Evolutionary conservation across 2,329 filamentous ascomycete species (phyloP), one percentile per base, ranked within the genome.

Genomic region (Harringtonia aguacate): DNA sequence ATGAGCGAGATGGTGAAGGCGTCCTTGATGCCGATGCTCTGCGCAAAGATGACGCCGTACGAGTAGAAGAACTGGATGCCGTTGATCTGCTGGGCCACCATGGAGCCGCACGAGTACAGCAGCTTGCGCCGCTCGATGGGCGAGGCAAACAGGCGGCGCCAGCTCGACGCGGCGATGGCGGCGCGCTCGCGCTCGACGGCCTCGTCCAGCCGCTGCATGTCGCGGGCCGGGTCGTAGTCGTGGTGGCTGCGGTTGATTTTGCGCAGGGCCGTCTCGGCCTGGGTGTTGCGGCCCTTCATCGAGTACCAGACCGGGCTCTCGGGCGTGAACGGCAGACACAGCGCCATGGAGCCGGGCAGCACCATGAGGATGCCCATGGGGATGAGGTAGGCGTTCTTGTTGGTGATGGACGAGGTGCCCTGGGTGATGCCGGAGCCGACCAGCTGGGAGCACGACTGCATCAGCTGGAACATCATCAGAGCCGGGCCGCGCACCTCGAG

Each of bases 261-360:
- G 24, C 7, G 64, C 15, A 66, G 51, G 14, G 61, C 53, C 24
- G 49, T 55, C 27, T 60, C 50, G 5, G 62, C 59, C 17, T 52
- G 48, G 12, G 61, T 58, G 5, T 58, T 57, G n/a, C 58, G 53
- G 2, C 58, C 60, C 15, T 53, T 53, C 21, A 59, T 51, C 8
- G 61, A 58, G 14, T 65, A 54, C 61, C 62, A 66, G 15, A 61
- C 54, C 2, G 62, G 62, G 3, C 60, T 62, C 48, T 66, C 63
- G 7, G 62, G 62, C 35, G 65, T 59, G 36, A 64, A 60, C 43
- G 62, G 57, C 2, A 67, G 48, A 4, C 57, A 57, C 20, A 64
- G 45, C 4, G 53, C 50, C 45, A 66, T 48, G 46, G 66, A 47
- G 5, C 53, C 50, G 0, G 63, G 62, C 4, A 65, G 49, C 31